Evolutionary conservation across 768 basidiomycete genomes (phyloP).

Genomic region (Cytidiella melzeri): DNA sequence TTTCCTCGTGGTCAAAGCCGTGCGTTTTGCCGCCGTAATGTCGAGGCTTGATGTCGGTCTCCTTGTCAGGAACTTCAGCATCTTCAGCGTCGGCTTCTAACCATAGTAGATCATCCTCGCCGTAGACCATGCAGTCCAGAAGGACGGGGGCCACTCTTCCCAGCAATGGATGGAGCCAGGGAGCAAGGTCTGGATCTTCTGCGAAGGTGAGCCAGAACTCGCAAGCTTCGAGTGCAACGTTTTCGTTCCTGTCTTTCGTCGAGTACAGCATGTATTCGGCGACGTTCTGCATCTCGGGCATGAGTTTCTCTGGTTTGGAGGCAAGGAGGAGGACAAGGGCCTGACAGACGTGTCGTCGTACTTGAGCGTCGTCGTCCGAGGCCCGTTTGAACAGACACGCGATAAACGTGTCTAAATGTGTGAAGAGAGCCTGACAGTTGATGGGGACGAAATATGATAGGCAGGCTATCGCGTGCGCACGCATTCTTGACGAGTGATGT

Average conservation of each 20-base stretch:
- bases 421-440: conserved; percentile 78
- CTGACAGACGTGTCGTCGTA: conserved; percentile 93
- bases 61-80: conserved; percentile 86
- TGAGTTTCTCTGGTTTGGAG: conserved; percentile 89
- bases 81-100: conserved; percentile 90
- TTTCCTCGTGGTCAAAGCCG: conserved; percentile 68
- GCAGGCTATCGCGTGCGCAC: conserved; percentile 89
- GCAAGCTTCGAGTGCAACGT: conserved; percentile 94
- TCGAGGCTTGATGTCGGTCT: conserved; percentile 92
- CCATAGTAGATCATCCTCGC: conserved; percentile 93
- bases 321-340: conserved; percentile 90
- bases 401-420: conserved; percentile 91
- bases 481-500: conserved; percentile 83
- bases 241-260: conserved; percentile 95
- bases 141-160: conserved; percentile 91
- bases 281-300: conserved; percentile 93
- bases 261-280: conserved; percentile 99
- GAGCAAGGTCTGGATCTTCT: conserved; percentile 84
- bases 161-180: conserved; percentile 79
- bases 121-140: conserved; percentile 96
- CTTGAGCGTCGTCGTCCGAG: conserved; percentile 88
- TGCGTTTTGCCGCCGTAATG: conserved; percentile 86
- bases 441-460: conserved; percentile 91
- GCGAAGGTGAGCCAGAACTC: conserved; percentile 99
- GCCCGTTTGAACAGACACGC: conserved; percentile 92